Conservation (phyloP, 495 filamentous ascomycete species). For the Annulohypoxylon bovei region DNA sequence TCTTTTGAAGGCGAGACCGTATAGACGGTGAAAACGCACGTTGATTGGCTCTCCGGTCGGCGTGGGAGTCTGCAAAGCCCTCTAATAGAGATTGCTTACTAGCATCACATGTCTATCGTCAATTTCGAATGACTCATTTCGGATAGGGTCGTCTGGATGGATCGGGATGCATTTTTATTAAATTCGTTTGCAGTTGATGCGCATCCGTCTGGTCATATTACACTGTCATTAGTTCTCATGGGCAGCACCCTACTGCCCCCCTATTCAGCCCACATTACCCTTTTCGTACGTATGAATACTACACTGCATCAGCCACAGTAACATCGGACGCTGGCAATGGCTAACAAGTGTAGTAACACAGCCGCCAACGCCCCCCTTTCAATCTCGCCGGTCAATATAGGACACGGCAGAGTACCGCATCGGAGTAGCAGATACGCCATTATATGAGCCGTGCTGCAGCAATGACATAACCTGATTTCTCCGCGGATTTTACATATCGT, state of each 20-base stretch:
- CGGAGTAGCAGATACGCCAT: constrained; percentile 7
- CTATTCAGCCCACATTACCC: constrained; percentile 13
- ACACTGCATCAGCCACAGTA: neutral
- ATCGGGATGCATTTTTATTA: constrained; percentile 3
- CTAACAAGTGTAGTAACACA: constrained; percentile 3
- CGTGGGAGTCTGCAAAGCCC: constrained; percentile 2
- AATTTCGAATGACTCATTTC: constrained; percentile 11
- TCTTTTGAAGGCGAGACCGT: constrained; percentile 18
- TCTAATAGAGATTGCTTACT: constrained; percentile 2
- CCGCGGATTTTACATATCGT: neutral
- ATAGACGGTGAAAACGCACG: neutral
- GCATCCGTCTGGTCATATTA: constrained; percentile 10
- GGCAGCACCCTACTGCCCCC: constrained; percentile 10
- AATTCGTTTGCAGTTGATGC: neutral
- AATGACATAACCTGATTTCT: constrained; percentile 8
- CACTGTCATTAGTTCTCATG: constrained; percentile 9
- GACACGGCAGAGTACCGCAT: constrained; percentile 8
- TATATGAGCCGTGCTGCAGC: constrained; percentile 4
- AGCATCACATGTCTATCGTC: constrained; percentile 16
- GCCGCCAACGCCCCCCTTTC: neutral
- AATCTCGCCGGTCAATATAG: neutral
- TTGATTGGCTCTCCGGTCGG: constrained; percentile 14
- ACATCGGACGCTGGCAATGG: neutral
- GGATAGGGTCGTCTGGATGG: constrained; percentile 7
- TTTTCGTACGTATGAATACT: neutral